Conservation (phyloP, 306 rosid genomes). For the Cucumis hystrix region DNA sequence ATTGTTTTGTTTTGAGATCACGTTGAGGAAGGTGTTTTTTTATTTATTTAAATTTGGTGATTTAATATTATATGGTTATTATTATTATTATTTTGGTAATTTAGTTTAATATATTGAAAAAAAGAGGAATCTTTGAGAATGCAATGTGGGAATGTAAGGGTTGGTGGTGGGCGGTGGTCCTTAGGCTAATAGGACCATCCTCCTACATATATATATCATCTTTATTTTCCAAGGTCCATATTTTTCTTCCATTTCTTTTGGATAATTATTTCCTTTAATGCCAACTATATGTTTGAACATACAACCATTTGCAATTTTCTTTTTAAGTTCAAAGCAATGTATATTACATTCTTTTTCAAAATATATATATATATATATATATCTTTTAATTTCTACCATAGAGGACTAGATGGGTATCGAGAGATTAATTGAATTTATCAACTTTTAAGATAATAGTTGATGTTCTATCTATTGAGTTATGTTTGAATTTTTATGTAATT, state of each 20-base stretch:
- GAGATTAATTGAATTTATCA: too few species aligned
- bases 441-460: too few species aligned
- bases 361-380: too few species aligned
- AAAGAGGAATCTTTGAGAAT: background rate
- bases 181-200: background rate
- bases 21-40: too few species aligned
- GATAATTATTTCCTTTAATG: background rate
- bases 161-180: constrained; percentile 3
- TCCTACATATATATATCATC: background rate
- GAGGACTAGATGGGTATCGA: too few species aligned
- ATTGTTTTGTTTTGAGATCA: too few species aligned
- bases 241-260: background rate
- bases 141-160: background rate
- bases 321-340: background rate
- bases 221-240: background rate
- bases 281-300: background rate
- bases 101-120: background rate
- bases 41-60: too few species aligned
- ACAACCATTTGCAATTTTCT: background rate
- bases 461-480: too few species aligned
- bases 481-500: too few species aligned
- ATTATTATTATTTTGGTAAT: too few species aligned
- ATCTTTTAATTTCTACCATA: too few species aligned
- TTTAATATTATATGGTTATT: background rate
- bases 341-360: too few species aligned